Evolutionary conservation across 306 rosid genomes (phyloP), one percentile per base, ranked within the genome.

Genomic region (Malus asiatica): DNA sequence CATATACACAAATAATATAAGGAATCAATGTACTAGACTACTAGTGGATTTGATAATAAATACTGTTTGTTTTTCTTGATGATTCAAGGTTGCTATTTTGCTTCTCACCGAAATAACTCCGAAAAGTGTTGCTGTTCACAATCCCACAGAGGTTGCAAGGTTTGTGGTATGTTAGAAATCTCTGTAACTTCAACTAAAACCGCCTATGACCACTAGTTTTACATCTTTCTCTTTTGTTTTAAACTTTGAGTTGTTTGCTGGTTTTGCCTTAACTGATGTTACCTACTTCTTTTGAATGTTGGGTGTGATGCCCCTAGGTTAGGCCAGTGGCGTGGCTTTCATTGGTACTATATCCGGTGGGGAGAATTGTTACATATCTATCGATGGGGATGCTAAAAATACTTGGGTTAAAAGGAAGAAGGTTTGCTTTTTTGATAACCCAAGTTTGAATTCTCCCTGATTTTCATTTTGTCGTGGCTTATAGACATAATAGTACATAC

Each of bases 291-390:
- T 60, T 53, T 64, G 51, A 51, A 76, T 68, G 27, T 75, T 72
- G 76, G 64, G 68, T 81, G 68, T 76, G 66, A 80, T 83, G 80
- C 85, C 84, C 81, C 78, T 86, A 96, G 99, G 99, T 93, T 84
- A 87, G 98, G 82, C 99, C 99, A 73, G 99, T 96, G 86, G 99
- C 99, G 11, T 96, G 99, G 98, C 99, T 96, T 82, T 93, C 99
- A 23, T 59, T 96, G 82, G 86, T 96, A 64, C 77, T 96, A 80
- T 96, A 96, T 78, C 99, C 99, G 13, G 97, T 80, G 33, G 99
- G 99, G 77, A 89, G 96, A 89, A 79, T 96, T 85, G 96, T 93
- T 83, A 90, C 99, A 65, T 92, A 80, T 83, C 80, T 96, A 74
- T 96, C 99, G 68, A 96, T 96, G 99, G 98, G 99, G 87, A 96